Conservation (phyloP, 2,329 filamentous ascomycete species). For the Calonectria honghensis region DNA sequence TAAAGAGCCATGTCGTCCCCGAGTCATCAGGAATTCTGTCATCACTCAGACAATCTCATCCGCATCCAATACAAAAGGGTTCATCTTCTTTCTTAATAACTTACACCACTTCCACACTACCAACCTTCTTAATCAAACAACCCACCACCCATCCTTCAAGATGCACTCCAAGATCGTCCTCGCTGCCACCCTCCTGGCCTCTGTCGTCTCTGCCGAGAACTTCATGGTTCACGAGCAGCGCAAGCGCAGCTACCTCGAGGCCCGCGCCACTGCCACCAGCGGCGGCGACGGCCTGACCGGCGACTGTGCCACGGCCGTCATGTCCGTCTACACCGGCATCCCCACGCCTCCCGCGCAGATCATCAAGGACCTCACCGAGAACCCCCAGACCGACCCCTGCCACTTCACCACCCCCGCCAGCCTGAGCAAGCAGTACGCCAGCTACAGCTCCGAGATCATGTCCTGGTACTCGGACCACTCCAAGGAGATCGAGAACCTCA, state of each 20-base stretch:
- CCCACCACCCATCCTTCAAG: constrained; percentile 40
- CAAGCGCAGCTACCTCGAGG: constrained; percentile 51
- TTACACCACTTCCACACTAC: not conserved
- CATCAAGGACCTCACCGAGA: constrained; percentile 48
- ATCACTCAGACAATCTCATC: constrained; percentile 3
- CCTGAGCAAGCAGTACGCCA: constrained; percentile 57
- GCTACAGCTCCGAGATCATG: constrained; percentile 57
- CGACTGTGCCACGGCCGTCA: constrained; percentile 51
- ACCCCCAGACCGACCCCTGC: constrained; percentile 59
- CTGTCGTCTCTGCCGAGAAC: constrained; percentile 54
- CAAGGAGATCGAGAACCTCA: constrained; percentile 52
- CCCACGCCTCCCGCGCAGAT: constrained; percentile 59
- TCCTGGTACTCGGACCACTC: constrained; percentile 58
- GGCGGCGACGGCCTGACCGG: constrained; percentile 43
- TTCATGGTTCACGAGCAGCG: constrained; percentile 56
- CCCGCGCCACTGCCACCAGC: constrained; percentile 47
- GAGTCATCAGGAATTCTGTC: not conserved
- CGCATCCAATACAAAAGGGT: not conserved
- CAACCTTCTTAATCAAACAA: not conserved
- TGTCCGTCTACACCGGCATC: constrained; percentile 51
- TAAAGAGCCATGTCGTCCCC: constrained; percentile 27
- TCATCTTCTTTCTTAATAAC: not conserved
- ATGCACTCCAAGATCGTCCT: constrained; percentile 57
- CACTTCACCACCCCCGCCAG: constrained; percentile 55
- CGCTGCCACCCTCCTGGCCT: constrained; percentile 52